Evolutionary conservation across 176 grass and related monocot genomes (phyloP).

Genomic region (Melocanna baccifera): DNA sequence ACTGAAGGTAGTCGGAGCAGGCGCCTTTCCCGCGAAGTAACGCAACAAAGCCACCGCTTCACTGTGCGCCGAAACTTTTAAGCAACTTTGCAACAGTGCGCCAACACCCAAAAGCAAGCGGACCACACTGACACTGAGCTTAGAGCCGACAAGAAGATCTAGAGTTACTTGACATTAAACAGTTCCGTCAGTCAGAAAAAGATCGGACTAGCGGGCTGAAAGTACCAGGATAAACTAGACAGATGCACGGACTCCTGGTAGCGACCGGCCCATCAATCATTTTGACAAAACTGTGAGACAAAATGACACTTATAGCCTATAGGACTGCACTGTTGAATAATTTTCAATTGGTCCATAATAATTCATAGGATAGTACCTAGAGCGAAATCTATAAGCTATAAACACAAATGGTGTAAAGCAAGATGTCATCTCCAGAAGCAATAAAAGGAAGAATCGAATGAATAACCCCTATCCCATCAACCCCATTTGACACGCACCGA

Average conservation of each 20-base stretch:
- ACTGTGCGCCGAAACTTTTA: neutral
- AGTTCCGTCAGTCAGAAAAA: neutral
- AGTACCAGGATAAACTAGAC: conserved; percentile 1
- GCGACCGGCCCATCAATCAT: neutral
- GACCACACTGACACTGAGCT: neutral
- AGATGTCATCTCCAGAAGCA: conserved; percentile 26
- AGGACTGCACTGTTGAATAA: neutral
- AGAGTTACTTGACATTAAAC: neutral
- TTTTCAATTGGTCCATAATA: neutral
- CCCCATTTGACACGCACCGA: conserved; percentile 3
- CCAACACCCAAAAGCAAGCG: neutral
- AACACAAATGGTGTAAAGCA: neutral
- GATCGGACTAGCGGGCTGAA: neutral
- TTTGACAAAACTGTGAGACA: neutral
- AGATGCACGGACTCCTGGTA: neutral
- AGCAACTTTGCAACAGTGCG: neutral
- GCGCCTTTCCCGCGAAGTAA: conserved; percentile 16
- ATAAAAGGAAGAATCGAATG: conserved; percentile 28
- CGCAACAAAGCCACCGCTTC: conserved; percentile 10
- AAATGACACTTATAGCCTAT: neutral
- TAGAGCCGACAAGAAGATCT: conserved; percentile 16
- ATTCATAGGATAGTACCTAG: neutral
- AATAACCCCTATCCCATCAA: conserved; percentile 35
- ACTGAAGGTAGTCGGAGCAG: neutral
- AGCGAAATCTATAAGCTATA: neutral